These are phyloP conservation scores for Lithohypha guttulata DNA, from an alignment of 2,329 filamentous ascomycete species.

Conservation along the genomic window DNA sequence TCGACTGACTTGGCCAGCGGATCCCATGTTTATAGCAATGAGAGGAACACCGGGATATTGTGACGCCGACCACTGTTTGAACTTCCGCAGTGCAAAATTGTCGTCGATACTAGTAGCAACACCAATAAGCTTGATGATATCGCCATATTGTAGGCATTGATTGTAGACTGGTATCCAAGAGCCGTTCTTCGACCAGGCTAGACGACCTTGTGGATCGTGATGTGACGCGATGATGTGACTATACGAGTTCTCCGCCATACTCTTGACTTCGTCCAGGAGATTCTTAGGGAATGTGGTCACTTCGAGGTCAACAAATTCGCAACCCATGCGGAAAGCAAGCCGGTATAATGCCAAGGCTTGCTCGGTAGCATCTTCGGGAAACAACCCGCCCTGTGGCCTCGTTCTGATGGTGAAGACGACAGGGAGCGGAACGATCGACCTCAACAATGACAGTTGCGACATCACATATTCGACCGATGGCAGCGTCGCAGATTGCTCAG, in stretches of 20 bases:
- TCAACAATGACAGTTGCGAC: slow-evolving; percentile 69
- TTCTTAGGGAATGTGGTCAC: slow-evolving; percentile 65
- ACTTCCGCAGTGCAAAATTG: slow-evolving; percentile 73
- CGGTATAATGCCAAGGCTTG: slow-evolving; percentile 65
- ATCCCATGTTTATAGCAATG: slow-evolving; percentile 94
- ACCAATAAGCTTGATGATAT: slow-evolving; percentile 90
- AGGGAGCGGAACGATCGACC: slow-evolving; percentile 61
- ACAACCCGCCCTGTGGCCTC: slow-evolving; percentile 72
- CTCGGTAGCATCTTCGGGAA: slow-evolving; percentile 65
- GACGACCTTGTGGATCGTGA: slow-evolving; percentile 66
- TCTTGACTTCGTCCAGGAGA: slow-evolving; percentile 54
- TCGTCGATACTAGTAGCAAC: slow-evolving; percentile 65
- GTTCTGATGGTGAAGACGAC: slow-evolving; percentile 90
- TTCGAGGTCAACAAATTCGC: slow-evolving; percentile 89
- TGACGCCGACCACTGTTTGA: slow-evolving; percentile 64
- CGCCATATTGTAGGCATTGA: slow-evolving; percentile 75
- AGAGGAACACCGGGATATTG: slow-evolving; percentile 64
- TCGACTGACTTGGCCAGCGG: slow-evolving; percentile 74
- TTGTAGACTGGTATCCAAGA: slow-evolving; percentile 89
- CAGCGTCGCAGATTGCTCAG: slow-evolving; percentile 45
- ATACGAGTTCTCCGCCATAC: slow-evolving; percentile 53
- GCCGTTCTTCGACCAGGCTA: slow-evolving; percentile 77
- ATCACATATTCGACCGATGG: slow-evolving; percentile 65
- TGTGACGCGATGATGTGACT: slow-evolving; percentile 90
- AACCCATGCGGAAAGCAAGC: slow-evolving; percentile 67